Percentiles rank a stretch among this genome's conserved stretches.
phyloP scores from a whole-genome alignment of 176 grass and related monocot species.

The Metroxylon sagu region DNA sequence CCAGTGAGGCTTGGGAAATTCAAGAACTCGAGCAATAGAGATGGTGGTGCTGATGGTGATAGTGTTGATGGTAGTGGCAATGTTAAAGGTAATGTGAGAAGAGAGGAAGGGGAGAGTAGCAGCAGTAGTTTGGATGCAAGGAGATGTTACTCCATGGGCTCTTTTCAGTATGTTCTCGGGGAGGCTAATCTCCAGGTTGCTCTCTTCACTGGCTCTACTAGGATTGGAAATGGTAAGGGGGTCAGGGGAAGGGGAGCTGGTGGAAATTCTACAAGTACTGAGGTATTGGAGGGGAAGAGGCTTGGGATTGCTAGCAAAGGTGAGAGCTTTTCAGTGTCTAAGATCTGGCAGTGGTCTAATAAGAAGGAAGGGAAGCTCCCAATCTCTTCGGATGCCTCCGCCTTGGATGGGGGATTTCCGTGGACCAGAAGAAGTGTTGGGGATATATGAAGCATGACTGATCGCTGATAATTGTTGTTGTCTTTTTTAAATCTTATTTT shows the following conservation, averaged over 20 bases:
- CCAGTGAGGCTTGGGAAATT: constrained; percentile 83
- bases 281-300: constrained; percentile 56
- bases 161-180: constrained; percentile 79
- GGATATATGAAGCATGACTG: constrained; percentile 32
- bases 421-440: constrained; percentile 41
- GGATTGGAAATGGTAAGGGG: constrained; percentile 17
- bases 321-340: constrained; percentile 85
- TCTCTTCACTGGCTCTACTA: constrained; percentile 21
- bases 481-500: neutral
- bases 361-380: constrained; percentile 54
- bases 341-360: constrained; percentile 89
- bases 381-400: constrained; percentile 38
- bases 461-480: constrained; percentile 24
- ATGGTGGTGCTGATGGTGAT: constrained; percentile 2
- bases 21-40: constrained; percentile 50
- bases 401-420: constrained; percentile 41
- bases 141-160: constrained; percentile 88
- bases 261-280: constrained; percentile 31
- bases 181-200: constrained; percentile 61
- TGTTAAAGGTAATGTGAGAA: constrained; percentile 27
- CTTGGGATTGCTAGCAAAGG: constrained; percentile 57
- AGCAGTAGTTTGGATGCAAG: constrained; percentile 91
- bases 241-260: constrained; percentile 25
- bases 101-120: constrained; percentile 68
- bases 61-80: constrained; percentile 15